Evolutionary conservation across 257 asterid species (phyloP).

Genomic region (Nicotiana knightiana): DNA sequence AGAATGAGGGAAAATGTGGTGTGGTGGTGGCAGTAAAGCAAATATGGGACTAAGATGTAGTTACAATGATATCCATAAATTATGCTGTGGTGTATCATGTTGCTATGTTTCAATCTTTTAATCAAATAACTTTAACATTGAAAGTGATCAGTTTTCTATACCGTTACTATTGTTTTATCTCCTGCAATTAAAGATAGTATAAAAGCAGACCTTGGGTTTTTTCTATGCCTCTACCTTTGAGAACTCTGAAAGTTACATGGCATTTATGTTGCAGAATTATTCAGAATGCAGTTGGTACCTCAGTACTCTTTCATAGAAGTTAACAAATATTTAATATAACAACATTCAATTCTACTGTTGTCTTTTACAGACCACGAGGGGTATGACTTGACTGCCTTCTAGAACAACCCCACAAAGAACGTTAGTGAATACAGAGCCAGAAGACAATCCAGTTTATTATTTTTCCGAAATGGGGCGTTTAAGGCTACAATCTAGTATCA

Average conservation of each 20-base stretch:
- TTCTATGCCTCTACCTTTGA: background rate
- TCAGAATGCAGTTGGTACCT: background rate
- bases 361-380: constrained; percentile 20
- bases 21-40: background rate
- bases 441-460: constrained; percentile 12
- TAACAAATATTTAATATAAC: background rate
- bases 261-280: background rate
- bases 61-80: background rate
- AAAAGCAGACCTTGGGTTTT: background rate
- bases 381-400: constrained; percentile 21
- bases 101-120: background rate
- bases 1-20: background rate
- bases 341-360: background rate
- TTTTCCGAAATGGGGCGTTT: constrained; percentile 64
- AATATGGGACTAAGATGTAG: constrained; percentile 2
- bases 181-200: background rate
- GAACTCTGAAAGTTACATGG: background rate
- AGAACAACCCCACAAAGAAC: constrained; percentile 4
- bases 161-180: background rate
- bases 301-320: background rate
- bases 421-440: constrained; percentile 17
- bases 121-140: background rate
- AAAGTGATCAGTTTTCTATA: background rate
- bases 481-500: constrained; percentile 74
- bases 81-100: background rate